A percentile compares a stretch with the other conserved stretches of the same genome.
These are phyloP conservation scores for Coemansia sp. DNA, from an alignment of 192 early-diverging fungal species.

Conservation along the genomic window DNA sequence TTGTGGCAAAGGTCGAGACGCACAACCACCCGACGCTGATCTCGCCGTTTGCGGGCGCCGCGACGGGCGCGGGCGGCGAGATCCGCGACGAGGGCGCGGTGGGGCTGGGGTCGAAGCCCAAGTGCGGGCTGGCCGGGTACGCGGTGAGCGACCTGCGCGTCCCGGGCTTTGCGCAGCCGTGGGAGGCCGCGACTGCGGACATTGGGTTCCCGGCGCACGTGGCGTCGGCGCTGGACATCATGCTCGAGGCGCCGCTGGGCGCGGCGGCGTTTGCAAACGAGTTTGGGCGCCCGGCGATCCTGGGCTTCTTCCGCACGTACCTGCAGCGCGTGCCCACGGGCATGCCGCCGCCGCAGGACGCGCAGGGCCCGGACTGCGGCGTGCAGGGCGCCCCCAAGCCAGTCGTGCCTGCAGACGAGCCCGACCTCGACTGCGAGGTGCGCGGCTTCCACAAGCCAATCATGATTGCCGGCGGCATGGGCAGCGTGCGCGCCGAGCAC, in stretches of 20 bases:
- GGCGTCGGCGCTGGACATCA: conserved; percentile 91
- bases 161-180: conserved; percentile 86
- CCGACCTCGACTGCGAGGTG: conserved; percentile 59
- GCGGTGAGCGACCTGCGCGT: conserved; percentile 94
- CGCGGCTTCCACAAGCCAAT: conserved; percentile 99
- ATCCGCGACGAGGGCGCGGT: conserved; percentile 99
- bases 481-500: conserved; percentile 87
- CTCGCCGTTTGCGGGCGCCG: conserved; percentile 97
- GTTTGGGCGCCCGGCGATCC: conserved; percentile 92
- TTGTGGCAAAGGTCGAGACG: conserved; percentile 97
- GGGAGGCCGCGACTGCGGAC: conserved; percentile 71
- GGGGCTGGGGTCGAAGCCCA: conserved; percentile 92
- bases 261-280: conserved; percentile 99
- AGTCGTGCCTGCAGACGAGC: conserved; percentile 80
- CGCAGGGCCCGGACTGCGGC: conserved; percentile 54
- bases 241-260: conserved; percentile 97
- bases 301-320: conserved; percentile 98
- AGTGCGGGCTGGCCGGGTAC: conserved; percentile 94
- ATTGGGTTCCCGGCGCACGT: conserved; percentile 87
- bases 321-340: conserved; percentile 47
- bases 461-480: conserved; percentile 98
- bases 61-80: conserved; percentile 98
- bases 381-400: conserved; percentile 98
- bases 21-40: conserved; percentile 99
- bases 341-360: conserved; percentile 7